Evolutionary conservation across 345 rosid genomes (phyloP).

Genomic region (Brassica incana): DNA sequence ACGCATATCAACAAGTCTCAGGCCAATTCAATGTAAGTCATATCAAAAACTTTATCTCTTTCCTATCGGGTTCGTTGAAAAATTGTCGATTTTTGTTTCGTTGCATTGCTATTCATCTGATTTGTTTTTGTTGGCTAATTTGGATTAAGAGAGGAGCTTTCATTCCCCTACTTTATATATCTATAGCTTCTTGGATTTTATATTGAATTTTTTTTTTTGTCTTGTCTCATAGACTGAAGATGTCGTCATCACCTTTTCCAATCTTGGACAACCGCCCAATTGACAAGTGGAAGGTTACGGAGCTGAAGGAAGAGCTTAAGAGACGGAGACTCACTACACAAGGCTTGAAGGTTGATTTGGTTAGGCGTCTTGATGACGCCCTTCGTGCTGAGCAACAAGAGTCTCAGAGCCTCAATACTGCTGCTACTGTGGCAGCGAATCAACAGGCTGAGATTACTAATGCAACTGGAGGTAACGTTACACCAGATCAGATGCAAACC

Average conservation of each 20-base stretch:
- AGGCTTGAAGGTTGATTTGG: conserved; percentile 92
- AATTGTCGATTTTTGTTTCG: conserved; percentile 15
- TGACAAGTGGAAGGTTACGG: conserved; percentile 94
- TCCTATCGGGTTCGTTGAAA: conserved; percentile 7
- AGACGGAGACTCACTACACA: conserved; percentile 60
- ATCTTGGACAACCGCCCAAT: conserved; percentile 70
- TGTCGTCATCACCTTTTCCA: conserved; percentile 74
- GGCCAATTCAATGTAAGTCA: conserved; percentile 37
- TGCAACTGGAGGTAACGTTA: neutral
- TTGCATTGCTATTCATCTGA: conserved; percentile 3
- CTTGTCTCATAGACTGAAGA: conserved; percentile 31
- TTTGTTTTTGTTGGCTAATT: conserved; percentile 5
- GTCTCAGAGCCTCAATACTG: conserved; percentile 33
- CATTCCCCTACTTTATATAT: neutral
- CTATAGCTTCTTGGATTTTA: neutral
- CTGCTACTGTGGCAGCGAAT: conserved; percentile 37
- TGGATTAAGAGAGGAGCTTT: neutral
- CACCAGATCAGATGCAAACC: conserved; percentile 20
- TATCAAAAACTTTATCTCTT: neutral
- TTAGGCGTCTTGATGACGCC: conserved; percentile 79
- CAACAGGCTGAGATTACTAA: conserved; percentile 27
- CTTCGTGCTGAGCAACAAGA: conserved; percentile 66
- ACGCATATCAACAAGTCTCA: conserved; percentile 1
- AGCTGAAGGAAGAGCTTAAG: conserved; percentile 93
- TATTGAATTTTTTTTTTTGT: neutral